Evolutionary conservation across 2,329 filamentous ascomycete species (phyloP).

Genomic region (Purpureocillium takamizusanense): DNA sequence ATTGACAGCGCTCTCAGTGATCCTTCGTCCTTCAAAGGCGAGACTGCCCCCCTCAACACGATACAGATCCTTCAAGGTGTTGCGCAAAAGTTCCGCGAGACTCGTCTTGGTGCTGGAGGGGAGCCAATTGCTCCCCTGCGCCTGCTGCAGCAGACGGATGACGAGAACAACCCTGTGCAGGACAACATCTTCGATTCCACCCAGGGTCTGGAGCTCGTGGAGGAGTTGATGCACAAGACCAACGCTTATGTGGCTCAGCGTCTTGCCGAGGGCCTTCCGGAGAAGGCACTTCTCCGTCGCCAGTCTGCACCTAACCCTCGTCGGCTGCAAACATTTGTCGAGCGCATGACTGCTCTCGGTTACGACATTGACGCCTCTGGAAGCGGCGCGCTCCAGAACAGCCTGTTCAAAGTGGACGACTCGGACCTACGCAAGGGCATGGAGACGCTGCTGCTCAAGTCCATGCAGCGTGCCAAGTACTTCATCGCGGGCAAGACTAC

Average conservation of each 20-base stretch:
- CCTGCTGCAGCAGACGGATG: constrained; percentile 86
- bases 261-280: constrained; percentile 67
- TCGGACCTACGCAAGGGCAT: constrained; percentile 88
- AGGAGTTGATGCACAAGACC: constrained; percentile 90
- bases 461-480: constrained; percentile 95
- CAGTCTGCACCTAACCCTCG: constrained; percentile 80
- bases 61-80: constrained; percentile 74
- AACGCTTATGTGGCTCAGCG: constrained; percentile 86
- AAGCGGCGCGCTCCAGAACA: constrained; percentile 88
- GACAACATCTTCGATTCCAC: constrained; percentile 93
- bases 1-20: constrained; percentile 75
- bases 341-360: constrained; percentile 85
- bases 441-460: constrained; percentile 91
- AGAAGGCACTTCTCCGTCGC: constrained; percentile 85
- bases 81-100: constrained; percentile 83
- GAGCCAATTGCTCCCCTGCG: constrained; percentile 78
- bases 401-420: constrained; percentile 88
- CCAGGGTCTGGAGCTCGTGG: constrained; percentile 81
- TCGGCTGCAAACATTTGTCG: constrained; percentile 80
- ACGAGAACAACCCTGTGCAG: constrained; percentile 95
- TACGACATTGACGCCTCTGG: constrained; percentile 84
- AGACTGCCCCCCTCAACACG: constrained; percentile 61
- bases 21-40: constrained; percentile 50
- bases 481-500: constrained; percentile 73
- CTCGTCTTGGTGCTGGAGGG: constrained; percentile 70